phyloP scores from a whole-genome alignment of 225 moss, liverwort and hornwort genomes.

The Lunularia cruciata region DNA sequence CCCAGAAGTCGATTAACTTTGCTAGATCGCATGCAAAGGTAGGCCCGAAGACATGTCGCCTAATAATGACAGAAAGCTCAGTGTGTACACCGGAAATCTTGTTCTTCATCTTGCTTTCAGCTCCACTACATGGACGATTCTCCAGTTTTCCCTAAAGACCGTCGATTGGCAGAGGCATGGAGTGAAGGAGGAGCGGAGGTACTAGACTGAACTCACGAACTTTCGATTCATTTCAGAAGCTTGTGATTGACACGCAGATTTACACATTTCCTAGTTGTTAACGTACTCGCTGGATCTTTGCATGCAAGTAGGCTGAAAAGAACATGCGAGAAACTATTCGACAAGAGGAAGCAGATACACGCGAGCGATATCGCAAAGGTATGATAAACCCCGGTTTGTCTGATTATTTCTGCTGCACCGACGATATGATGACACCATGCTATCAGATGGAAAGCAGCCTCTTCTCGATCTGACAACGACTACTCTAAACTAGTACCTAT shows the following conservation, averaged over 20 bases:
- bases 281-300: neutral
- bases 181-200: slow-evolving; percentile 59
- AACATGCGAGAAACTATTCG: slow-evolving; percentile 43
- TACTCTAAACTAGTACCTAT: neutral
- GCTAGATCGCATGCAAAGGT: too few relatives aligned
- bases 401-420: too few relatives aligned
- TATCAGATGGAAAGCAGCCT: too few relatives aligned
- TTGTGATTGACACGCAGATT: neutral
- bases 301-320: slow-evolving; percentile 55
- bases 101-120: slow-evolving; percentile 25
- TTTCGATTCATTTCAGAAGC: neutral
- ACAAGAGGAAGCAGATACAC: slow-evolving; percentile 53
- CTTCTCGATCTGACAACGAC: neutral
- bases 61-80: too few relatives aligned
- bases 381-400: too few relatives aligned
- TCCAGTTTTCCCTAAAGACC: slow-evolving; percentile 80
- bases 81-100: neutral
- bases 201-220: neutral
- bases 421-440: too few relatives aligned
- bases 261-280: neutral
- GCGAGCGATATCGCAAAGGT: slow-evolving; percentile 64
- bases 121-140: slow-evolving; percentile 83
- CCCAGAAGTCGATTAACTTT: too few relatives aligned
- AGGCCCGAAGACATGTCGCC: too few relatives aligned
- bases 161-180: slow-evolving; percentile 71